These are phyloP conservation scores for Tetrapyrgos nigripes DNA, from an alignment of 1,284 basidiomycete species.

Conservation along the genomic window DNA sequence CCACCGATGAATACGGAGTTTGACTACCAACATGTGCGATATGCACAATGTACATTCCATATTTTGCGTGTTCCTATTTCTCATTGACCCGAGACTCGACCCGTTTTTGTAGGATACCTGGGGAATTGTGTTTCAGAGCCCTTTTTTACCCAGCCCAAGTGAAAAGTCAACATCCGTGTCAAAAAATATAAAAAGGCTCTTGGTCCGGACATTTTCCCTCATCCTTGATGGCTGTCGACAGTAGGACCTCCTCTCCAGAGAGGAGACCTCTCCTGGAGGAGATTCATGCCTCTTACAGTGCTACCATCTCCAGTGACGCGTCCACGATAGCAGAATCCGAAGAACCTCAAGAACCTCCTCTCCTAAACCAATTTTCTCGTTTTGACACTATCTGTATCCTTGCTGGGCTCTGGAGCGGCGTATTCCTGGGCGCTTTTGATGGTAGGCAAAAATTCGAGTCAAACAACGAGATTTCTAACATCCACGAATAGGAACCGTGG, in stretches of 20 bases:
- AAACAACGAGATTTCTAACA: slow-evolving; percentile 17
- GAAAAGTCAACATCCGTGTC: slow-evolving; percentile 5
- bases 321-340: slow-evolving; percentile 30
- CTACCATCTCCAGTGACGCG: slow-evolving; percentile 41
- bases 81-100: background rate
- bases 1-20: slow-evolving; percentile 49
- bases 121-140: background rate
- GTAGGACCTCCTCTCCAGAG: slow-evolving; percentile 46
- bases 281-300: slow-evolving; percentile 49
- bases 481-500: slow-evolving; percentile 65
- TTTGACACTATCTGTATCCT: slow-evolving; percentile 71
- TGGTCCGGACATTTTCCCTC: slow-evolving; percentile 14
- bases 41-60: background rate
- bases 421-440: slow-evolving; percentile 84
- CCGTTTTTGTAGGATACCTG: slow-evolving; percentile 4
- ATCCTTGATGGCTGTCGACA: slow-evolving; percentile 45
- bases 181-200: slow-evolving; percentile 13
- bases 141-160: background rate
- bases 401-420: slow-evolving; percentile 77
- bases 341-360: slow-evolving; percentile 28
- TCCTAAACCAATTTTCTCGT: slow-evolving; percentile 54
- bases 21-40: slow-evolving; percentile 25
- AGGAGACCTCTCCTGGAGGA: slow-evolving; percentile 50
- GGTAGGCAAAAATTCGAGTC: slow-evolving; percentile 48
- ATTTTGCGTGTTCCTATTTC: slow-evolving; percentile 10